These are phyloP conservation scores for Macrophomina pseudophaseolina DNA, from an alignment of 2,329 filamentous ascomycete genomes.

Conservation along the genomic window DNA sequence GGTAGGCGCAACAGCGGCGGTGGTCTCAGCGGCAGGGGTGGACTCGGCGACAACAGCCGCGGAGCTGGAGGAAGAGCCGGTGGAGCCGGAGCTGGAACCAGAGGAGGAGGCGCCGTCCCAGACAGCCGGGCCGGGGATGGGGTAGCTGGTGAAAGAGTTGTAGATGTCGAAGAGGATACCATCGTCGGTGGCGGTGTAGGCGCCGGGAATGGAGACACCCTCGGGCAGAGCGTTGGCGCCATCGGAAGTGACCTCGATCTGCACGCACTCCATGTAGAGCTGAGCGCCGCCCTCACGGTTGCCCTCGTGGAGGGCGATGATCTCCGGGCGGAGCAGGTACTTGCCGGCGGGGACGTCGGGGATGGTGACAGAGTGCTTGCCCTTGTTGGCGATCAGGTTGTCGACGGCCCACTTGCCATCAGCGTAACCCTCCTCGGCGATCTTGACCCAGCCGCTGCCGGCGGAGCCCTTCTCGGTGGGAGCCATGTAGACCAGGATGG, in stretches of 20 bases:
- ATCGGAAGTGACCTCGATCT: slow-evolving; percentile 12
- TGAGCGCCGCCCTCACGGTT: slow-evolving; percentile 45
- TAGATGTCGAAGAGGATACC: slow-evolving; percentile 53
- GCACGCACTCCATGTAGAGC: slow-evolving; percentile 52
- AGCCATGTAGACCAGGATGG: slow-evolving; percentile 60
- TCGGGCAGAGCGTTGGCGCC: slow-evolving; percentile 37
- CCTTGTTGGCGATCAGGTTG: slow-evolving; percentile 49
- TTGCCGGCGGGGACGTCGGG: slow-evolving; percentile 47
- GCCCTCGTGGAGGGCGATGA: slow-evolving; percentile 52
- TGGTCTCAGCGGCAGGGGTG: slow-evolving; percentile 24
- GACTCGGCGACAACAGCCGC: slow-evolving; percentile 28
- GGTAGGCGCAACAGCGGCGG: slow-evolving; percentile 28
- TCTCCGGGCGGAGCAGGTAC: slow-evolving; percentile 52
- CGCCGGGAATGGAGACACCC: slow-evolving; percentile 54
- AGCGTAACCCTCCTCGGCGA: slow-evolving; percentile 47
- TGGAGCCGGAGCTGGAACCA: slow-evolving; percentile 21
- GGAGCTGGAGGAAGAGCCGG: slow-evolving; percentile 31
- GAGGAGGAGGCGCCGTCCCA: slow-evolving; percentile 38
- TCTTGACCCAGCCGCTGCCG: slow-evolving; percentile 59
- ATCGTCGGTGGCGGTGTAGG: slow-evolving; percentile 46
- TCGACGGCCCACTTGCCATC: slow-evolving; percentile 47
- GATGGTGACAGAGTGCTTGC: slow-evolving; percentile 49
- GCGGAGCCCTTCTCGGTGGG: slow-evolving; percentile 50
- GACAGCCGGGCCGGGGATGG: slow-evolving; percentile 50
- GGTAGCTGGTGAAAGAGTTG: slow-evolving; percentile 43